Evolutionary conservation across 208 protist species (phyloP).

Genomic region (Leishmania major): DNA sequence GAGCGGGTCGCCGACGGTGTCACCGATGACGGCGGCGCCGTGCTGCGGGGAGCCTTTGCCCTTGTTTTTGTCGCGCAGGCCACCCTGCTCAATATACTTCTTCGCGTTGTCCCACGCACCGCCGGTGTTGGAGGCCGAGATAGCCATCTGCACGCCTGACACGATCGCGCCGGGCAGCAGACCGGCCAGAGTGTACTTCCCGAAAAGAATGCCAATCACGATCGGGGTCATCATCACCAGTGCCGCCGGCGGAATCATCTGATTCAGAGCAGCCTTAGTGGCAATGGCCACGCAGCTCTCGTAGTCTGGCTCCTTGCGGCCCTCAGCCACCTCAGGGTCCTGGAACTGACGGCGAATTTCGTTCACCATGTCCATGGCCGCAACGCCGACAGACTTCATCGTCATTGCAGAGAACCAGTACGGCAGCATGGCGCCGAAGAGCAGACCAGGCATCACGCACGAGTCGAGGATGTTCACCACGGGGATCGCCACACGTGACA

Average conservation of each 20-base stretch:
- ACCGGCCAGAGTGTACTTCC: conserved; percentile 90
- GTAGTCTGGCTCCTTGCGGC: conserved; percentile 93
- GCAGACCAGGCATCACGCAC: conserved; percentile 81
- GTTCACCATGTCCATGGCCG: conserved; percentile 94
- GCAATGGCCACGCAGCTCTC: conserved; percentile 93
- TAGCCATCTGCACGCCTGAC: conserved; percentile 93
- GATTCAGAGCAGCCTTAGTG: conserved; percentile 88
- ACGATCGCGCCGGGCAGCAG: conserved; percentile 91
- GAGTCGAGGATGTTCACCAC: conserved; percentile 80
- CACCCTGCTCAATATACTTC: conserved; percentile 96
- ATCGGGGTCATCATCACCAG: conserved; percentile 95
- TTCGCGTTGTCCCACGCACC: conserved; percentile 98
- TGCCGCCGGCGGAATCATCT: conserved; percentile 94
- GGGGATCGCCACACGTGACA: conserved; percentile 67
- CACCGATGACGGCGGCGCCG: conserved; percentile 95
- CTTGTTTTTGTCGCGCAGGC: conserved; percentile 86
- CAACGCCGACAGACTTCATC: conserved; percentile 94
- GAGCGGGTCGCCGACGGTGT: conserved; percentile 97
- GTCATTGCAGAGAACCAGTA: conserved; percentile 96
- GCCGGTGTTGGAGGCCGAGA: conserved; percentile 95
- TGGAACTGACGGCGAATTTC: conserved; percentile 96
- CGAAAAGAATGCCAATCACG: conserved; percentile 90
- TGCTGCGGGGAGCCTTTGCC: conserved; percentile 93
- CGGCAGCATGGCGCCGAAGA: conserved; percentile 95
- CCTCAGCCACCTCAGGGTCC: conserved; percentile 77